A percentile compares a stretch with the other conserved stretches of the same genome.
Conservation (phyloP, 2,329 filamentous ascomycete genomes). For the Sporothrix brunneoviolacea region DNA sequence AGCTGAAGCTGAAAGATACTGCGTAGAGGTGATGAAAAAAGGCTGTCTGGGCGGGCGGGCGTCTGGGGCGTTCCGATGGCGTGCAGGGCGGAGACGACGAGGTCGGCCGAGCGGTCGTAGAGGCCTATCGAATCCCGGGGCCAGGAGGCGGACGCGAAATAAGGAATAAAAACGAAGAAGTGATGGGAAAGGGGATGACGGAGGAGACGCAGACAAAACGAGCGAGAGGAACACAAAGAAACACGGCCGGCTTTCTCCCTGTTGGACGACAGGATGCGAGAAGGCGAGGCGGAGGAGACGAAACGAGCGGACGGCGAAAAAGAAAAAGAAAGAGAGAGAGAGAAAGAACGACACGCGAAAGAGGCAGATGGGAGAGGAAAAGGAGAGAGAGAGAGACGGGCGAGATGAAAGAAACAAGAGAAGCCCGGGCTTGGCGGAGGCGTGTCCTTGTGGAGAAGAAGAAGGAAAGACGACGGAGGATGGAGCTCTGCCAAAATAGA, state of each 20-base stretch:
- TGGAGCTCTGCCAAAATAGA: background rate
- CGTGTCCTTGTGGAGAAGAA: slow-evolving; percentile 4
- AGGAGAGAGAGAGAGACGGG: no score
- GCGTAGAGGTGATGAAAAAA: background rate
- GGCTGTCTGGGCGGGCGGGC: slow-evolving; percentile 1
- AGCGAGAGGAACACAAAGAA: background rate
- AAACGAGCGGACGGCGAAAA: background rate
- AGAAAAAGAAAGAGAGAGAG: background rate
- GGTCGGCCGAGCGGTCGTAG: slow-evolving; percentile 1
- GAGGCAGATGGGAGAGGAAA: slow-evolving; percentile 1
- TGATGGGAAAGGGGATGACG: background rate
- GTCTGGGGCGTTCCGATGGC: background rate
- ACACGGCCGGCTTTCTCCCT: no score
- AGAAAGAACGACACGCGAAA: background rate
- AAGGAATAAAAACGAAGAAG: slow-evolving; percentile 1
- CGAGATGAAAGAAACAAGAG: no score
- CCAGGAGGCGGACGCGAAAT: background rate
- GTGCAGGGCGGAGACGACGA: slow-evolving; percentile 8
- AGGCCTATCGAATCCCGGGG: slow-evolving; percentile 2
- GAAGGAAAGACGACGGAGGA: background rate
- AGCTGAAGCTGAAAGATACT: slow-evolving; percentile 1
- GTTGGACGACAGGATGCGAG: no score
- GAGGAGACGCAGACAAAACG: background rate
- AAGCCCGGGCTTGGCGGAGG: slow-evolving; percentile 2
- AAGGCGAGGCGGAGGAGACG: background rate